These are phyloP conservation scores for Corylus heterophylla DNA, from an alignment of 306 rosid genomes.

Conservation along the genomic window DNA sequence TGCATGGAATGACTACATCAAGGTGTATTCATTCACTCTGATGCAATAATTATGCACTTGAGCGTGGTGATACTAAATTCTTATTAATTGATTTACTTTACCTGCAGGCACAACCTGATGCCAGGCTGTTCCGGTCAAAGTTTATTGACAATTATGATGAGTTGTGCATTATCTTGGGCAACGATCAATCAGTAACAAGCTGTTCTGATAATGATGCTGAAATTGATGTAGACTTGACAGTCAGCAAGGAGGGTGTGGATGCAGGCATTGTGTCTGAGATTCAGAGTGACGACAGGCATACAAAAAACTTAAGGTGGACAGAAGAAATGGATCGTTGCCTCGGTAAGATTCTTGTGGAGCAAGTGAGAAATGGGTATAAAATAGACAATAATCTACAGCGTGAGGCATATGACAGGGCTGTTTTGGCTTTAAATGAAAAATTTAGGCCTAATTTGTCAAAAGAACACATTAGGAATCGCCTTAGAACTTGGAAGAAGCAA, in stretches of 20 bases:
- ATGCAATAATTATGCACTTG: conserved; percentile 12
- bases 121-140: conserved; percentile 42
- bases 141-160: conserved; percentile 47
- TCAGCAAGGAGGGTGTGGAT: conserved; percentile 37
- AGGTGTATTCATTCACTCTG: conserved; percentile 33
- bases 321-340: conserved; percentile 57
- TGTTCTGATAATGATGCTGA: conserved; percentile 39
- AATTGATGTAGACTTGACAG: conserved; percentile 40
- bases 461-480: conserved; percentile 49
- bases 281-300: conserved; percentile 41
- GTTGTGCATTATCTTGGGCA: conserved; percentile 47
- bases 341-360: conserved; percentile 49
- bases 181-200: conserved; percentile 38
- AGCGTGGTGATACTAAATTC: not conserved
- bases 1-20: conserved; percentile 57
- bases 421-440: conserved; percentile 43
- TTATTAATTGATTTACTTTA: conserved; percentile 19
- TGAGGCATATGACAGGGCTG: conserved; percentile 47
- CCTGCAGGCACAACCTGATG: conserved; percentile 55
- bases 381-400: conserved; percentile 45
- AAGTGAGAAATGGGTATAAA: conserved; percentile 55
- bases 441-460: conserved; percentile 47
- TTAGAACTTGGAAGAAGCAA: conserved; percentile 57
- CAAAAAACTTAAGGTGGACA: conserved; percentile 52
- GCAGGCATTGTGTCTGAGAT: conserved; percentile 34